Evolutionary conservation across 2,329 filamentous ascomycete genomes (phyloP).

Genomic region (Trichoderma sp.): DNA sequence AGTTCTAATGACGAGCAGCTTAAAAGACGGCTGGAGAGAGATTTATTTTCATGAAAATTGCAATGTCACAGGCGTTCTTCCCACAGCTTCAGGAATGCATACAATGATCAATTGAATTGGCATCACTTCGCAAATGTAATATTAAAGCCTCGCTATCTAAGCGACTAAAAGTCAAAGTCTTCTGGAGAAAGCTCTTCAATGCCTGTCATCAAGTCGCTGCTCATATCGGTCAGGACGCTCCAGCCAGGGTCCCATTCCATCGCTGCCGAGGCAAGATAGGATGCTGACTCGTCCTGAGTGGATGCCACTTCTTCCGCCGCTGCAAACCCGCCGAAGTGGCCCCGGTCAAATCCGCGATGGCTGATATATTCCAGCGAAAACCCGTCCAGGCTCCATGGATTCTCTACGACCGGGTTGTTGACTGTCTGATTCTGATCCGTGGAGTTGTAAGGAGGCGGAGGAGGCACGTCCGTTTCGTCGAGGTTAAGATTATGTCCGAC

Average conservation of each 20-base stretch:
- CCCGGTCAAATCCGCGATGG: constrained; percentile 7
- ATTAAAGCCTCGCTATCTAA: neutral
- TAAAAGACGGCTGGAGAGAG: neutral
- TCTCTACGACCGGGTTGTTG: neutral
- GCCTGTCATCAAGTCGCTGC: neutral
- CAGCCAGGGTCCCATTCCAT: constrained; percentile 20
- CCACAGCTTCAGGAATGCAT: neutral
- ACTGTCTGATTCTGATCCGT: neutral
- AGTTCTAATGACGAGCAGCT: neutral
- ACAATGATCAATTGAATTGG: neutral
- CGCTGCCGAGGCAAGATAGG: neutral
- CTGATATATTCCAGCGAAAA: constrained; percentile 3
- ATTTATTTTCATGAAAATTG: neutral
- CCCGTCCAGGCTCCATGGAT: constrained; percentile 8
- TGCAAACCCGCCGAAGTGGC: constrained; percentile 3
- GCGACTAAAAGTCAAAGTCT: neutral
- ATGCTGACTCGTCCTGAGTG: neutral
- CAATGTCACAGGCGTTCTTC: neutral
- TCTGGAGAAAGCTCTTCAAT: constrained; percentile 9
- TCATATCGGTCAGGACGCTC: constrained; percentile 9
- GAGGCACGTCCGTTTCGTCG: neutral
- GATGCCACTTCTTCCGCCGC: neutral
- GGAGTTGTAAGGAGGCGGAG: neutral
- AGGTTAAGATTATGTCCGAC: neutral
- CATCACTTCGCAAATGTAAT: neutral